These are phyloP conservation scores for Scleroderma bovista DNA, from an alignment of 768 basidiomycete genomes.

Conservation along the genomic window DNA sequence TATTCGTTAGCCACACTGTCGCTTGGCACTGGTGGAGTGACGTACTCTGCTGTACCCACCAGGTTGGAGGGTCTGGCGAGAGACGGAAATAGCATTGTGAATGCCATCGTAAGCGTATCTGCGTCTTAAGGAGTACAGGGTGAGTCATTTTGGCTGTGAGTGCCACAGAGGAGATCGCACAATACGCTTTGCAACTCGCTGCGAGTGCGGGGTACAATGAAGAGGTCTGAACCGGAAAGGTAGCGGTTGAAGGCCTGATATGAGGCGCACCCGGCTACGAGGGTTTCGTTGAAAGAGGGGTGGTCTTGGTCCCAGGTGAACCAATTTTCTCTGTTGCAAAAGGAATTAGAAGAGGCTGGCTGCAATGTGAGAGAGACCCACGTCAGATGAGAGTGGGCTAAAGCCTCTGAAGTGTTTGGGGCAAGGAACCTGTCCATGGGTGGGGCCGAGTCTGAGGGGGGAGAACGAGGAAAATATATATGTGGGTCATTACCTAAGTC, in stretches of 20 bases:
- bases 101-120: constrained; percentile 77
- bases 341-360: constrained; percentile 10
- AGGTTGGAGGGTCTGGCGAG: constrained; percentile 55
- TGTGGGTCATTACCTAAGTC: constrained; percentile 5
- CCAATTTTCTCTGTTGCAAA: constrained; percentile 52
- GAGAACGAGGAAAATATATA: neutral
- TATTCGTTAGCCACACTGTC: neutral
- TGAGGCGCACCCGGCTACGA: constrained; percentile 74
- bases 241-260: constrained; percentile 76
- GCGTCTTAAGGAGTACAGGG: constrained; percentile 41
- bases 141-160: constrained; percentile 5
- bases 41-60: constrained; percentile 51
- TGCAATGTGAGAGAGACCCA: constrained; percentile 28
- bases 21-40: constrained; percentile 4
- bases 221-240: constrained; percentile 64
- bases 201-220: constrained; percentile 60
- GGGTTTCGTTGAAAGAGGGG: constrained; percentile 63
- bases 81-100: constrained; percentile 72
- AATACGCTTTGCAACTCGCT: constrained; percentile 66
- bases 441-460: neutral
- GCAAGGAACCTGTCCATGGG: constrained; percentile 68
- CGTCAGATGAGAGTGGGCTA: constrained; percentile 65
- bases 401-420: constrained; percentile 68
- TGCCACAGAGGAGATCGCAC: constrained; percentile 37
- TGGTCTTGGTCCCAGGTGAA: constrained; percentile 67